These are phyloP conservation scores for Neofusicoccum ribis DNA, from an alignment of 2,329 filamentous ascomycete genomes.

Conservation along the genomic window DNA sequence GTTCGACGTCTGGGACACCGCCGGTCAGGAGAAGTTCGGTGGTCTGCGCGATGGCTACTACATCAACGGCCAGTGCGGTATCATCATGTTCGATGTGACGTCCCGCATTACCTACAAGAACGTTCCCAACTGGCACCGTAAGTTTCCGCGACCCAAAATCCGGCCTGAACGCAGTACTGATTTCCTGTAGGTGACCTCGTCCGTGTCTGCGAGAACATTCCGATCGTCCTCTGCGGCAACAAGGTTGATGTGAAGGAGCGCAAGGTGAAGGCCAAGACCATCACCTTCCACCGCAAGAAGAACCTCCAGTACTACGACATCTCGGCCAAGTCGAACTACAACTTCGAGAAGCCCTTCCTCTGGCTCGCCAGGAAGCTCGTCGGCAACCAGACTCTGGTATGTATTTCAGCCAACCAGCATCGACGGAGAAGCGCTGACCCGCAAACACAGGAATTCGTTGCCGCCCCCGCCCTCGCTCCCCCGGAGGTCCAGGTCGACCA, in stretches of 20 bases:
- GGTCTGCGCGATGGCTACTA: constrained; percentile 99
- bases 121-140: constrained; percentile 99
- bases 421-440: constrained; percentile 27
- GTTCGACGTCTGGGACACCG: constrained; percentile 99
- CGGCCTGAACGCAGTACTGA: background rate
- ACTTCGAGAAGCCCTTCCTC: constrained; percentile 99
- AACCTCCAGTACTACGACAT: constrained; percentile 99
- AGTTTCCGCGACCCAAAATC: constrained; percentile 36
- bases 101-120: constrained; percentile 99
- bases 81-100: constrained; percentile 99
- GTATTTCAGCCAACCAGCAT: constrained; percentile 36
- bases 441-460: constrained; percentile 80
- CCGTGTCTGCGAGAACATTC: constrained; percentile 98
- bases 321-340: constrained; percentile 99
- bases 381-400: constrained; percentile 82
- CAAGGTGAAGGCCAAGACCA: constrained; percentile 99
- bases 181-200: constrained; percentile 77
- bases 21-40: constrained; percentile 99
- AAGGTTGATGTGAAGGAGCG: constrained; percentile 99
- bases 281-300: constrained; percentile 99
- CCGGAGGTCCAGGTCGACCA: constrained; percentile 89
- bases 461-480: constrained; percentile 89
- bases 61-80: constrained; percentile 99
- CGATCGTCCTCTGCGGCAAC: constrained; percentile 97
- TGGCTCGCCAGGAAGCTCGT: constrained; percentile 99